Conservation (phyloP, 805 yeast genomes). For the Myxozyma kluyveri region DNA sequence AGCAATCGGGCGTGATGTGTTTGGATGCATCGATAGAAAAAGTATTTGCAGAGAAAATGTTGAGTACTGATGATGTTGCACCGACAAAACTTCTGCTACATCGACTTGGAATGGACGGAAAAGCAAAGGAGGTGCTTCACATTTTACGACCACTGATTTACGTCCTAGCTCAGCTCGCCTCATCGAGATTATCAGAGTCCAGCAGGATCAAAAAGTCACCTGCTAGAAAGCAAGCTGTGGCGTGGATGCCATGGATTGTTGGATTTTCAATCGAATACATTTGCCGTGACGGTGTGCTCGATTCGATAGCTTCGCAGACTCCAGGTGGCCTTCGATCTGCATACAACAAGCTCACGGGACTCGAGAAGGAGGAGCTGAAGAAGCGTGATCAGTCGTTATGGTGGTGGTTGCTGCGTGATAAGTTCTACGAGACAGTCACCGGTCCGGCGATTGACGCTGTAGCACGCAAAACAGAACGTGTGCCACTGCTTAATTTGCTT, state of each 20-base stretch:
- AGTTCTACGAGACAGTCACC: slow-evolving; percentile 38
- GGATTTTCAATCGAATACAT: slow-evolving; percentile 40
- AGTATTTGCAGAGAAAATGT: slow-evolving; percentile 33
- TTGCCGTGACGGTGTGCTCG: slow-evolving; percentile 34
- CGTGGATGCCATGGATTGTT: slow-evolving; percentile 44
- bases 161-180: slow-evolving; percentile 34
- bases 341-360: slow-evolving; percentile 31
- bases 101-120: slow-evolving; percentile 28
- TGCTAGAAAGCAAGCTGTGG: slow-evolving; percentile 1
- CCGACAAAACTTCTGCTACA: slow-evolving; percentile 37
- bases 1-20: not conserved
- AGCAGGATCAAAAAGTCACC: not conserved
- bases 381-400: slow-evolving; percentile 35
- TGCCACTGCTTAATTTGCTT: slow-evolving; percentile 39
- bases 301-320: slow-evolving; percentile 14
- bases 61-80: slow-evolving; percentile 38
- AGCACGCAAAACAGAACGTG: slow-evolving; percentile 30
- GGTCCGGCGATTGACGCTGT: slow-evolving; percentile 36
- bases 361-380: slow-evolving; percentile 38
- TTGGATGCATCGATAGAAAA: slow-evolving; percentile 19
- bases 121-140: slow-evolving; percentile 37
- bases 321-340: slow-evolving; percentile 33
- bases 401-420: slow-evolving; percentile 45
- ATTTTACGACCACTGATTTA: slow-evolving; percentile 44
- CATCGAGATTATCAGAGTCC: not conserved